These are phyloP conservation scores for Bothriochloa decipiens DNA, from an alignment of 176 grass and related monocot species.

Conservation along the genomic window DNA sequence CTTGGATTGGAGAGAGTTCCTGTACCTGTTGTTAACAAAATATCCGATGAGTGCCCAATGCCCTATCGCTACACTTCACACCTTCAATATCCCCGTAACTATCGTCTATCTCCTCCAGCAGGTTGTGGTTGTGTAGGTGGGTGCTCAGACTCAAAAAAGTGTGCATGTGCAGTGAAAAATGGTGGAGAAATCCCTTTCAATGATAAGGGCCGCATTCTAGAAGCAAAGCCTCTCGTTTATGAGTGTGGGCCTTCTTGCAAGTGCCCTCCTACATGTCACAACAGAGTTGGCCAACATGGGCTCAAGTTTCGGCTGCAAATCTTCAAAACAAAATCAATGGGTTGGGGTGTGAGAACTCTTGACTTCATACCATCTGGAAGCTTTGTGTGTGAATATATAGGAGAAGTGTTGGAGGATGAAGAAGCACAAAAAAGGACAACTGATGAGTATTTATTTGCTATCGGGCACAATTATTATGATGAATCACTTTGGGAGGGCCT, in stretches of 20 bases:
- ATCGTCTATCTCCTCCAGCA: conserved; percentile 40
- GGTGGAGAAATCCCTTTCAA: conserved; percentile 79
- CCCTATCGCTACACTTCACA: conserved; percentile 58
- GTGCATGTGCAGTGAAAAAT: conserved; percentile 79
- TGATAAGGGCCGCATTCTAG: conserved; percentile 52
- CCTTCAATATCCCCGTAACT: conserved; percentile 50
- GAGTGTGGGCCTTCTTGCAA: conserved; percentile 91
- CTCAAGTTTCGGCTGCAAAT: conserved; percentile 75
- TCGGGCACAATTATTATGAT: conserved; percentile 80
- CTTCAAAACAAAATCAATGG: conserved; percentile 83
- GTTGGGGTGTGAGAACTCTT: conserved; percentile 80
- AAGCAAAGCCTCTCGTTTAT: conserved; percentile 80
- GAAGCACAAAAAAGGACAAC: conserved; percentile 71
- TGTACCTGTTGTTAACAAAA: conserved; percentile 68
- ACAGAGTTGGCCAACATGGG: conserved; percentile 80
- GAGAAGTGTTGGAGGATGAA: conserved; percentile 68
- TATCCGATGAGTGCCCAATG: conserved; percentile 61
- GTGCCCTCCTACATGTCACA: conserved; percentile 74
- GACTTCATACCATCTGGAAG: conserved; percentile 75
- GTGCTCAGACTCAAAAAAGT: conserved; percentile 64
- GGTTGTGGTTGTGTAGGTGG: conserved; percentile 67
- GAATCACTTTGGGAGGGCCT: conserved; percentile 75
- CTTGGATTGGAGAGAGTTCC: conserved; percentile 72
- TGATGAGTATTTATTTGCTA: conserved; percentile 80
- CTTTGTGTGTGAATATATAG: conserved; percentile 89